Evolutionary conservation across 2,329 filamentous ascomycete genomes (phyloP).

Genomic region (Talaromyces sp.): DNA sequence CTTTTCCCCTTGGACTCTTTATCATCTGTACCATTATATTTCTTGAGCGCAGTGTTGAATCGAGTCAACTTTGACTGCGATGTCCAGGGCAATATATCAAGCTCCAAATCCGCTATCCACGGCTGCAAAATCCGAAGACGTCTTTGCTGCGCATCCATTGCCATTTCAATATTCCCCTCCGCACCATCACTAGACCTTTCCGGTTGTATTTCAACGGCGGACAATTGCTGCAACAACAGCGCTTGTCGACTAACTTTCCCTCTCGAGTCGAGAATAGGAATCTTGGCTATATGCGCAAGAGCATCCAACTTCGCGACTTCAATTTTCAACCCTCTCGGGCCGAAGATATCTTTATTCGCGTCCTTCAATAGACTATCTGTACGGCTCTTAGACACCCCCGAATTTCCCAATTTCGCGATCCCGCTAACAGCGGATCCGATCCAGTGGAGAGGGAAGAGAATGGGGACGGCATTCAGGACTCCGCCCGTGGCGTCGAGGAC

Average conservation of each 20-base stretch:
- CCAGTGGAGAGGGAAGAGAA: constrained; percentile 28
- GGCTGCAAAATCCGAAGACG: constrained; percentile 26
- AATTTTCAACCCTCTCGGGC: constrained; percentile 26
- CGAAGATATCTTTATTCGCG: constrained; percentile 31
- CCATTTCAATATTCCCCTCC: not conserved
- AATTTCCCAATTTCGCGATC: constrained; percentile 26
- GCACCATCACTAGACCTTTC: not conserved
- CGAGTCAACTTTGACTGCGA: constrained; percentile 26
- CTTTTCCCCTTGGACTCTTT: not conserved
- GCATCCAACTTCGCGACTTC: constrained; percentile 31
- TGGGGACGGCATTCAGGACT: constrained; percentile 28
- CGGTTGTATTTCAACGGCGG: not conserved
- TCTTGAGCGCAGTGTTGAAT: constrained; percentile 29
- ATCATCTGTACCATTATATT: constrained; percentile 21
- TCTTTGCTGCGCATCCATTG: constrained; percentile 19
- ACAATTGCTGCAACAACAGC: constrained; percentile 20
- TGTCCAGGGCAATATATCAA: constrained; percentile 26
- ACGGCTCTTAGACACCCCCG: constrained; percentile 27
- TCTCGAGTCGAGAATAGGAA: constrained; percentile 28
- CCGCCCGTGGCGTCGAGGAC: constrained; percentile 30
- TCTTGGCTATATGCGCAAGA: constrained; percentile 28
- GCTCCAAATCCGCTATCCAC: constrained; percentile 30
- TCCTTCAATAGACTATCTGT: constrained; percentile 26
- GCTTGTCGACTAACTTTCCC: constrained; percentile 28
- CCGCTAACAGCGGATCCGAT: constrained; percentile 28